phyloP scores from a whole-genome alignment of 139 green algal species.

The Volvox reticuliferus region DNA sequence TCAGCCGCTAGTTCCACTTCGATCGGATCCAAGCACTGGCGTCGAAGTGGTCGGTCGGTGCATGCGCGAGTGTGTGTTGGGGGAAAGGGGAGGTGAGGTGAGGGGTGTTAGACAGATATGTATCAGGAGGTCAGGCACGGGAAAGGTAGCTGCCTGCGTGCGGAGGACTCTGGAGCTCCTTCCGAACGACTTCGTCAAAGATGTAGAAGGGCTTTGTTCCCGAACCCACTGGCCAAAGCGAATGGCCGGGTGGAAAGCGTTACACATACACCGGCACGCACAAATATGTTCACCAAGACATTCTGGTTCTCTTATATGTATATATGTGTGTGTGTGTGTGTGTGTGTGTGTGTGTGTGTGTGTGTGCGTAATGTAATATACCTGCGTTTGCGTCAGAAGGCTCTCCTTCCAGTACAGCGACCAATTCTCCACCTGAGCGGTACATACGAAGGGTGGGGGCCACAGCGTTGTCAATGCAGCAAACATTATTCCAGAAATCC shows the following conservation, averaged over 20 bases:
- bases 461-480: neutral
- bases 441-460: neutral
- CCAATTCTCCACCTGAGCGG: slow-evolving; percentile 76
- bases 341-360: neutral
- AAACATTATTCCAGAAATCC: neutral
- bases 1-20: slow-evolving; percentile 8
- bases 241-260: too few species aligned
- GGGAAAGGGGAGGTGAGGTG: neutral
- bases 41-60: neutral
- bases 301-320: too few species aligned
- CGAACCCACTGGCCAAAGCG: too few species aligned
- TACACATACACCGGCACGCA: too few species aligned
- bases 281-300: too few species aligned
- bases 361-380: neutral
- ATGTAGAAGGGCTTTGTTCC: too few species aligned
- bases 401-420: slow-evolving; percentile 90
- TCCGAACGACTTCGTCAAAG: neutral
- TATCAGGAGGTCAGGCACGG: neutral
- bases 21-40: slow-evolving; percentile 16
- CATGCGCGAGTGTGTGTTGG: neutral
- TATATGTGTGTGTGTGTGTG: too few species aligned
- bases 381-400: slow-evolving; percentile 71
- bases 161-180: neutral
- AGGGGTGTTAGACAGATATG: neutral
- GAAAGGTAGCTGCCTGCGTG: neutral